These are phyloP conservation scores for Canavalia gladiata DNA, from an alignment of 306 rosid species.

Conservation along the genomic window DNA sequence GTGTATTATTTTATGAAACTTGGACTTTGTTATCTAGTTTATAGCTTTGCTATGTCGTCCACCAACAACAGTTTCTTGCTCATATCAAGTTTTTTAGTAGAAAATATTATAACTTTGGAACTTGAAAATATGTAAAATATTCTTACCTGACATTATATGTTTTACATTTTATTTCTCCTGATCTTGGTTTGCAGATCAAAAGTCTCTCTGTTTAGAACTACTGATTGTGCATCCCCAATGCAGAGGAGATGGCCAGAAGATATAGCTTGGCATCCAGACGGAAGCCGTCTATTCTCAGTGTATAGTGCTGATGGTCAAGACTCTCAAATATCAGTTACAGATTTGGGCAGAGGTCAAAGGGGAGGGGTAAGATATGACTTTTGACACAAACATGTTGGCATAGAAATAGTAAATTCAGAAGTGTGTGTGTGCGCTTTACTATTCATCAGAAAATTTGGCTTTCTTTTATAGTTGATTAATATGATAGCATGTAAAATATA, in stretches of 20 bases:
- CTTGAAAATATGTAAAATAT: slow-evolving; percentile 1
- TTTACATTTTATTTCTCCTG: slow-evolving; percentile 33
- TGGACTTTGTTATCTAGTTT: not conserved
- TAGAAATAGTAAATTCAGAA: not conserved
- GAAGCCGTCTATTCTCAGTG: slow-evolving; percentile 70
- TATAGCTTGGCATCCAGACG: slow-evolving; percentile 91
- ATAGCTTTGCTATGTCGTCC: not conserved
- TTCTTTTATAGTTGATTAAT: slow-evolving; percentile 15
- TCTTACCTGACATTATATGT: not conserved
- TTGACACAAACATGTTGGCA: not conserved
- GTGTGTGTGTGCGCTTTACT: too few relatives aligned
- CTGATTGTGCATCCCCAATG: slow-evolving; percentile 71
- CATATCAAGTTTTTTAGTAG: slow-evolving; percentile 2
- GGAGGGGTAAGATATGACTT: slow-evolving; percentile 60
- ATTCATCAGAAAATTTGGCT: not conserved
- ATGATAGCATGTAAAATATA: slow-evolving; percentile 38
- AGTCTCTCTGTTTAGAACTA: slow-evolving; percentile 71
- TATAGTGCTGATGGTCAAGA: slow-evolving; percentile 89
- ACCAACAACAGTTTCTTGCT: slow-evolving; percentile 4
- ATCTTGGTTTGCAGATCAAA: slow-evolving; percentile 62
- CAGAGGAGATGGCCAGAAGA: slow-evolving; percentile 98
- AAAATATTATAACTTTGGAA: slow-evolving; percentile 26
- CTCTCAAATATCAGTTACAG: slow-evolving; percentile 67
- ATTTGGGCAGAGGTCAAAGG: slow-evolving; percentile 48
- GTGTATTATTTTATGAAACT: not conserved